phyloP scores from a whole-genome alignment of 257 asterid species.

The Lavandula angustifolia region DNA sequence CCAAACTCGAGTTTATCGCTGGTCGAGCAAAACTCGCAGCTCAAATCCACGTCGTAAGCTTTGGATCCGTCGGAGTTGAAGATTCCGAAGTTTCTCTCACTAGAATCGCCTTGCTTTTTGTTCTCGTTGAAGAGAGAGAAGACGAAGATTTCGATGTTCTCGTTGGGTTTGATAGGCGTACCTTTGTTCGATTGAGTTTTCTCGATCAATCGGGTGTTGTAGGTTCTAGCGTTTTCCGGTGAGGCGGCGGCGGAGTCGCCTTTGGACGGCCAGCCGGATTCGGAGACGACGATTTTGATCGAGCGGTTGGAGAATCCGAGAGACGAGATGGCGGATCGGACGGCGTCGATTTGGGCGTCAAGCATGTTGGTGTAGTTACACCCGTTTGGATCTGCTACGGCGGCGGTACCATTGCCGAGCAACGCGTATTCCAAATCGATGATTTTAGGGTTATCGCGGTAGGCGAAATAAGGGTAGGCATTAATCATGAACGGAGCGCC shows the following conservation, averaged over 20 bases:
- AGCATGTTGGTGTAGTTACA: constrained; percentile 49
- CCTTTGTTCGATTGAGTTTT: constrained; percentile 49
- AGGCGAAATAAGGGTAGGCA: constrained; percentile 71
- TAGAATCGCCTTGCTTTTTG: constrained; percentile 51
- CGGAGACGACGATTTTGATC: constrained; percentile 50
- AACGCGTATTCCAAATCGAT: constrained; percentile 50
- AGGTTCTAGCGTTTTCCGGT: constrained; percentile 51
- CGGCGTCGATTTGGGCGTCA: constrained; percentile 69
- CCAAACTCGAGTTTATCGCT: constrained; percentile 38
- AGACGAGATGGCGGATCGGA: constrained; percentile 46
- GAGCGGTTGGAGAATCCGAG: constrained; percentile 47
- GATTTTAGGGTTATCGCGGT: constrained; percentile 44
- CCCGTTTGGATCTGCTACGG: constrained; percentile 54
- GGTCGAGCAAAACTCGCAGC: constrained; percentile 48
- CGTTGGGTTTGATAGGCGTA: constrained; percentile 60
- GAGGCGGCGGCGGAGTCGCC: constrained; percentile 60
- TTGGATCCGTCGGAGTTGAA: constrained; percentile 55
- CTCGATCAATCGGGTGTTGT: constrained; percentile 41
- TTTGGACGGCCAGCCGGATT: constrained; percentile 73
- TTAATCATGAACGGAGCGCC: constrained; percentile 65
- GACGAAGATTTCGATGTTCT: constrained; percentile 43
- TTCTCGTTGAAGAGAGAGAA: constrained; percentile 65
- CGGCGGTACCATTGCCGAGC: constrained; percentile 45
- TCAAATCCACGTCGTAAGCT: constrained; percentile 59
- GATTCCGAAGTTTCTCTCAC: constrained; percentile 66